These are phyloP conservation scores for Scenedesmus sp. DNA, from an alignment of 163 green algal species.

Conservation along the genomic window DNA sequence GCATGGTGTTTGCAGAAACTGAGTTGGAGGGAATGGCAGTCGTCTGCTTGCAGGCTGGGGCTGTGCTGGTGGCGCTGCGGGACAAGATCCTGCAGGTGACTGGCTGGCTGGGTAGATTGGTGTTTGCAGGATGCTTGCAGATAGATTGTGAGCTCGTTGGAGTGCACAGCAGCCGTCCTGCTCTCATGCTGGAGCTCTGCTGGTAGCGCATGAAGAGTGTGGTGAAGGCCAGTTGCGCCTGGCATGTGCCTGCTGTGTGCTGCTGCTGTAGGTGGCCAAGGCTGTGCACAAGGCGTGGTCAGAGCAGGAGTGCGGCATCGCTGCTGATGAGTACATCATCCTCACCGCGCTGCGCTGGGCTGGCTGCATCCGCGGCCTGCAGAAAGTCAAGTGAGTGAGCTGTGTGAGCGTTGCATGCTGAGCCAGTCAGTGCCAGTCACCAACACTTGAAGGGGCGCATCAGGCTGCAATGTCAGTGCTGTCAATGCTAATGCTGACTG, in stretches of 20 bases:
- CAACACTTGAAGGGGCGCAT: too few relatives aligned
- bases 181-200: too few relatives aligned
- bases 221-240: not conserved
- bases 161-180: too few relatives aligned
- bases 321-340: constrained; percentile 47
- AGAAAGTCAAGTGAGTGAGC: constrained; percentile 3
- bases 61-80: not conserved
- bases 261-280: constrained; percentile 24
- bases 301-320: constrained; percentile 3
- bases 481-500: too few relatives aligned
- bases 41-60: not conserved
- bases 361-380: constrained; percentile 3
- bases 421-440: too few relatives aligned
- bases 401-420: not conserved
- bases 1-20: not conserved
- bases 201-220: not conserved
- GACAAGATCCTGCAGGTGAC: too few relatives aligned
- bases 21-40: too few relatives aligned
- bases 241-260: not conserved
- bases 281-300: not conserved
- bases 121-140: too few relatives aligned
- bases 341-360: constrained; percentile 38
- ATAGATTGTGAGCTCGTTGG: too few relatives aligned
- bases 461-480: too few relatives aligned
- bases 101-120: too few relatives aligned